These are phyloP conservation scores for Colletotrichum sp. DNA, from an alignment of 2,329 filamentous ascomycete species.

Conservation along the genomic window DNA sequence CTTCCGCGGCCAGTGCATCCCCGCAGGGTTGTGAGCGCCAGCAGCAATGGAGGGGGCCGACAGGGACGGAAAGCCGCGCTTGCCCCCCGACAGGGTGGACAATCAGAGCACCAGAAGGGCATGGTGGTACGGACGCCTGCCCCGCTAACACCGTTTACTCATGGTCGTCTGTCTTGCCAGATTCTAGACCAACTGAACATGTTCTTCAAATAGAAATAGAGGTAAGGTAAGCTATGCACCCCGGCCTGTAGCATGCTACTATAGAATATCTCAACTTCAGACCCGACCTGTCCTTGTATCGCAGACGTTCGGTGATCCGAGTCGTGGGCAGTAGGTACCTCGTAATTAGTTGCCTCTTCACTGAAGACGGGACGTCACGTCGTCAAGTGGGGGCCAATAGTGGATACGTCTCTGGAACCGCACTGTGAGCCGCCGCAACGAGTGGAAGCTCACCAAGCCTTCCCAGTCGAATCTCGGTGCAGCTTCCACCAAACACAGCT, in stretches of 20 bases:
- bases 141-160: neutral
- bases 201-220: neutral
- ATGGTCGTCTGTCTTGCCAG: neutral
- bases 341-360: neutral
- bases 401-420: neutral
- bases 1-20: neutral
- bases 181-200: neutral
- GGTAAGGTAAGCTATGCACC: neutral
- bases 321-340: neutral
- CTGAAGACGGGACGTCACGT: neutral
- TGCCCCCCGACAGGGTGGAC: neutral
- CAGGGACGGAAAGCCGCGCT: neutral
- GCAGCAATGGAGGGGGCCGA: neutral
- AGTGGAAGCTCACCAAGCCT: neutral
- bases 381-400: neutral
- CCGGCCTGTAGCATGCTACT: neutral
- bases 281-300: neutral
- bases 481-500: neutral
- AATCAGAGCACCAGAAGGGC: neutral
- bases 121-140: neutral
- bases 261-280: neutral
- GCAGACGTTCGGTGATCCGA: neutral
- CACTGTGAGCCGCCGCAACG: neutral
- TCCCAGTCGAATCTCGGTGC: neutral
- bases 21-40: neutral